Evolutionary conservation across 1,139 yeast species (phyloP).

Genomic region (Geotrichum carabidarum): DNA sequence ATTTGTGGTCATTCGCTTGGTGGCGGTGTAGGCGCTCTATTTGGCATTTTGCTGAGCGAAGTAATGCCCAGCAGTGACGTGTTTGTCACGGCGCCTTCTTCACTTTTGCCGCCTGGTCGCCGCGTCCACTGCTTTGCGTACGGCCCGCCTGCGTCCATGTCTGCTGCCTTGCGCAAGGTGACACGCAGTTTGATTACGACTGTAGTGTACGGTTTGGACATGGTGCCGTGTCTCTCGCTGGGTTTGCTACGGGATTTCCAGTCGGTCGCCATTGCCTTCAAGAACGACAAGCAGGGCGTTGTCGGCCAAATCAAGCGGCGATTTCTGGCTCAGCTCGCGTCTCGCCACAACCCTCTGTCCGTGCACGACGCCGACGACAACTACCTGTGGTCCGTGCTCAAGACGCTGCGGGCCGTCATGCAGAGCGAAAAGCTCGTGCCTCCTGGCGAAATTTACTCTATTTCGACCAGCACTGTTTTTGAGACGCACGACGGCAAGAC

Average conservation of each 20-base stretch:
- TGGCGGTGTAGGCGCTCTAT: slow-evolving; percentile 37
- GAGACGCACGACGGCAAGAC: slow-evolving; percentile 33
- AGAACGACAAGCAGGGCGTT: slow-evolving; percentile 31
- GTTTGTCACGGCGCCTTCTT: slow-evolving; percentile 26
- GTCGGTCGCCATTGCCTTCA: slow-evolving; percentile 32
- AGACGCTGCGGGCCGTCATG: slow-evolving; percentile 33
- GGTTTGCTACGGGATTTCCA: slow-evolving; percentile 37
- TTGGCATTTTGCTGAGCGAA: slow-evolving; percentile 34
- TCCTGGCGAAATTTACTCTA: slow-evolving; percentile 36
- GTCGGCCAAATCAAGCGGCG: slow-evolving; percentile 30
- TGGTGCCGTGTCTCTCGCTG: slow-evolving; percentile 37
- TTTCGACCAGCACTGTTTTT: slow-evolving; percentile 32
- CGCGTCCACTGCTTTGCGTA: slow-evolving; percentile 35
- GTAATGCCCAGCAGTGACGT: slow-evolving; percentile 19
- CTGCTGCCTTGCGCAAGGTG: slow-evolving; percentile 29
- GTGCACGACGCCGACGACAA: slow-evolving; percentile 31
- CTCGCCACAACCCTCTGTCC: slow-evolving; percentile 28
- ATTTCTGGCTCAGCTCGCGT: slow-evolving; percentile 32
- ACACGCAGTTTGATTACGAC: slow-evolving; percentile 33
- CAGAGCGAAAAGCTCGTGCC: slow-evolving; percentile 36
- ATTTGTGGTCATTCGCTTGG: slow-evolving; percentile 39
- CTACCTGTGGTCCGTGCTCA: slow-evolving; percentile 31
- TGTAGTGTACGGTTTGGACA: slow-evolving; percentile 36
- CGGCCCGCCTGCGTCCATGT: slow-evolving; percentile 37
- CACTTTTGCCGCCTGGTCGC: slow-evolving; percentile 32